These are phyloP conservation scores for Brettanomyces nanus DNA, from an alignment of 805 yeast genomes.

Conservation along the genomic window DNA sequence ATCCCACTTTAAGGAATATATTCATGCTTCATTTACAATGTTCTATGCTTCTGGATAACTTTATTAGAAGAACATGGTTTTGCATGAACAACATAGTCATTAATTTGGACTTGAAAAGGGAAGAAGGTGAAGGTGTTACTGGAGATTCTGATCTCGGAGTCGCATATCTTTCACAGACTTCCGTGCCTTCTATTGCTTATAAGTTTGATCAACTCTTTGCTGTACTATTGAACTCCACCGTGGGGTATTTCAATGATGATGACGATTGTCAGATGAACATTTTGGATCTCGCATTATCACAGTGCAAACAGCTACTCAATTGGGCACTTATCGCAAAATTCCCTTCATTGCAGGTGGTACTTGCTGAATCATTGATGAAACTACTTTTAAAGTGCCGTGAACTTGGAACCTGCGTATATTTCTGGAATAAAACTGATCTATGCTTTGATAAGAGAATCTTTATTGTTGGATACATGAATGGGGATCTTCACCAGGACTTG, in stretches of 20 bases:
- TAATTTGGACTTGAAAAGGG: constrained; percentile 13
- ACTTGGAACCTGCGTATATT: constrained; percentile 12
- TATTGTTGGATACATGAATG: not conserved
- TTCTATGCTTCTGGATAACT: constrained; percentile 17
- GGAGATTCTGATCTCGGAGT: constrained; percentile 7
- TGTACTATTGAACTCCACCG: constrained; percentile 16
- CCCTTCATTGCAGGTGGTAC: constrained; percentile 17
- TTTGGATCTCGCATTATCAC: constrained; percentile 12
- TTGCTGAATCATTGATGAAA: constrained; percentile 22
- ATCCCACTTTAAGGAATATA: constrained; percentile 13
- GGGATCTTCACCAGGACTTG: not conserved
- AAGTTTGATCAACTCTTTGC: constrained; percentile 24
- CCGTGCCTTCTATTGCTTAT: constrained; percentile 4
- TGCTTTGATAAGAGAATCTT: not conserved
- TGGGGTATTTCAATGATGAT: constrained; percentile 14
- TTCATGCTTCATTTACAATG: constrained; percentile 17
- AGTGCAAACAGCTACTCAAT: constrained; percentile 21
- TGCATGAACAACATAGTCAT: constrained; percentile 24
- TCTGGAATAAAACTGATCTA: constrained; percentile 10
- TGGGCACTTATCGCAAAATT: constrained; percentile 22
- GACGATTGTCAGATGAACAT: constrained; percentile 9
- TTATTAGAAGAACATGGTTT: constrained; percentile 24
- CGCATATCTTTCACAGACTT: not conserved
- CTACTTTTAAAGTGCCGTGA: constrained; percentile 11
- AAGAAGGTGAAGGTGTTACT: constrained; percentile 8